Evolutionary conservation across 495 filamentous ascomycete species (phyloP).

Genomic region (Penicillium cataractarum): DNA sequence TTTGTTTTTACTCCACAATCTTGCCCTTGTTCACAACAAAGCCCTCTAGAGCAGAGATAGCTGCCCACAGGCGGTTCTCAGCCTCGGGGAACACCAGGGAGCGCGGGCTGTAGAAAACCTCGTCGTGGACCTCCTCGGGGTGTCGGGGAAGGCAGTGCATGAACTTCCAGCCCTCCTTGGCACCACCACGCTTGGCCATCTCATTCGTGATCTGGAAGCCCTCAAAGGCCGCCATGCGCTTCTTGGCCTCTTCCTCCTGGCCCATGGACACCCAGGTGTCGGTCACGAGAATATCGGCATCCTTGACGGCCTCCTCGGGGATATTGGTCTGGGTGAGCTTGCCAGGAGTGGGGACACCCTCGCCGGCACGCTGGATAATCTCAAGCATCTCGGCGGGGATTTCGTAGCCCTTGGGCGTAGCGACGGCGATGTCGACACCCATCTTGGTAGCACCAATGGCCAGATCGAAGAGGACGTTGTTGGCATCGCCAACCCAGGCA

Average conservation of each 20-base stretch:
- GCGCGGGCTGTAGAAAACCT: slow-evolving; percentile 83
- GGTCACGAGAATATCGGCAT: slow-evolving; percentile 88
- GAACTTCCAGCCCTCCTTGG: slow-evolving; percentile 90
- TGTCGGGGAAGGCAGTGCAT: slow-evolving; percentile 99
- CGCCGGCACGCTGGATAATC: slow-evolving; percentile 64
- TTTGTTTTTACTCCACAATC: slow-evolving; percentile 49
- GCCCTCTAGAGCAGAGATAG: slow-evolving; percentile 79
- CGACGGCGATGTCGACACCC: slow-evolving; percentile 82
- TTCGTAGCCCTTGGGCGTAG: slow-evolving; percentile 79
- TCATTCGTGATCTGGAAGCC: slow-evolving; percentile 89
- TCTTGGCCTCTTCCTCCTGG: slow-evolving; percentile 80
- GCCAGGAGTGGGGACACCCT: slow-evolving; percentile 60
- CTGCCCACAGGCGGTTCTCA: slow-evolving; percentile 92
- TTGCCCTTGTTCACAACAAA: slow-evolving; percentile 92
- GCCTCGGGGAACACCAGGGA: slow-evolving; percentile 91
- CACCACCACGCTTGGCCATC: slow-evolving; percentile 80
- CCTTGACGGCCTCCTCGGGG: slow-evolving; percentile 86
- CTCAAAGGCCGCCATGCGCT: slow-evolving; percentile 76
- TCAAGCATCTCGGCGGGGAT: slow-evolving; percentile 73
- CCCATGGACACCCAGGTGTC: slow-evolving; percentile 99
- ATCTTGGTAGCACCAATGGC: slow-evolving; percentile 84
- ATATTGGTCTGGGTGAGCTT: slow-evolving; percentile 71
- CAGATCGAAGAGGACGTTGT: slow-evolving; percentile 94
- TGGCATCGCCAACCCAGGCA: slow-evolving; percentile 95
- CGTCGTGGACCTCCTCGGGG: slow-evolving; percentile 89